Conservation (phyloP, 108 stramenopile genomes). For the Skeletonema menzelii region DNA sequence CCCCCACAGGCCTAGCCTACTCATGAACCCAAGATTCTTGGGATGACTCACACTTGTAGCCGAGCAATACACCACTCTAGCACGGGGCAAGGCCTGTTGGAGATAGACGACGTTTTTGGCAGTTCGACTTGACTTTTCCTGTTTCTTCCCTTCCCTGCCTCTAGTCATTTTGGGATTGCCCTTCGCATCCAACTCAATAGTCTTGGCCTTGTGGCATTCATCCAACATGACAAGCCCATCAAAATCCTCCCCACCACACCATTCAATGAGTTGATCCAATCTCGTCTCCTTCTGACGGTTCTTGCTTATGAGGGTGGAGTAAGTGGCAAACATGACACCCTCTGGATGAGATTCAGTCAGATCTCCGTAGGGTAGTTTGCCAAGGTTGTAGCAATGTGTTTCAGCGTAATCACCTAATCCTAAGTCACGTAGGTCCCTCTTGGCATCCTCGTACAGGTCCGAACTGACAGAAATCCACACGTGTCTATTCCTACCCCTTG, state of each 20-base stretch:
- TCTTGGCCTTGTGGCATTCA: constrained; percentile 74
- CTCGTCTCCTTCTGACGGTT: constrained; percentile 29
- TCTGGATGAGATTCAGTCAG: constrained; percentile 15
- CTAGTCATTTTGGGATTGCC: constrained; percentile 38
- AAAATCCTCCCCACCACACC: constrained; percentile 60
- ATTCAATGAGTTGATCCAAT: constrained; percentile 59
- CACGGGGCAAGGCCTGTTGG: constrained; percentile 52
- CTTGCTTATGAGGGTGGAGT: constrained; percentile 45
- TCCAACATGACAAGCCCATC: constrained; percentile 65
- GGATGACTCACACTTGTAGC: constrained; percentile 61
- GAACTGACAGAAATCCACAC: constrained; percentile 30
- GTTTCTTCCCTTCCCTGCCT: constrained; percentile 11
- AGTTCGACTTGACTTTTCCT: constrained; percentile 3
- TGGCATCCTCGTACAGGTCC: constrained; percentile 43
- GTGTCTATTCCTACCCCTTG: constrained; percentile 24
- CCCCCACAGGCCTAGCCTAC: constrained; percentile 64
- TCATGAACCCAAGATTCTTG: constrained; percentile 61
- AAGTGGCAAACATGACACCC: constrained; percentile 60
- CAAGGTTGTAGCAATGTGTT: constrained; percentile 24
- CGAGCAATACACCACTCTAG: constrained; percentile 61
- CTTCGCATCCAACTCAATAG: constrained; percentile 41
- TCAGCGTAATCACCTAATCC: constrained; percentile 15
- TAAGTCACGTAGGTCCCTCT: constrained; percentile 25
- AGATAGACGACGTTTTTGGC: constrained; percentile 52
- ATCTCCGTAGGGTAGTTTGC: constrained; percentile 24